Evolutionary conservation across 331 rosid genomes (phyloP).

Genomic region (Rhamnella rubrinervis): DNA sequence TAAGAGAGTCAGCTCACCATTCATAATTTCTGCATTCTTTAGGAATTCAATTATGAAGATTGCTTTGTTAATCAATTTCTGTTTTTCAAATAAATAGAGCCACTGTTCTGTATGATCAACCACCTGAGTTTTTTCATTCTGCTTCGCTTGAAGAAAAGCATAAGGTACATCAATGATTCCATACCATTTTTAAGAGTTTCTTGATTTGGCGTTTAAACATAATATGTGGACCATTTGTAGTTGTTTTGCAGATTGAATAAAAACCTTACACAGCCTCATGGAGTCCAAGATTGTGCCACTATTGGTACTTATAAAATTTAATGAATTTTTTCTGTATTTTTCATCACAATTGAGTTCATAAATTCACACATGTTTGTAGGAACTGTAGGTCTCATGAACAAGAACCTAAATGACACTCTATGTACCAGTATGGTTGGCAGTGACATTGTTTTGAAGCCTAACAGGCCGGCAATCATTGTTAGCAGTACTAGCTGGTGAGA

Average conservation of each 20-base stretch:
- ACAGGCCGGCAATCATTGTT: slow-evolving; percentile 83
- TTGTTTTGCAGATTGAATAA: slow-evolving; percentile 71
- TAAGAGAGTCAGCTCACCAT: slow-evolving; percentile 48
- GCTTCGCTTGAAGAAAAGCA: slow-evolving; percentile 81
- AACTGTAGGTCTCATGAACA: slow-evolving; percentile 33
- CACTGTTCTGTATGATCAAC: slow-evolving; percentile 88
- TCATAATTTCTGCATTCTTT: slow-evolving; percentile 14
- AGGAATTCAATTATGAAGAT: not conserved
- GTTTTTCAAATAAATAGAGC: slow-evolving; percentile 49
- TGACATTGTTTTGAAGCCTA: slow-evolving; percentile 50
- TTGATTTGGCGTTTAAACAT: slow-evolving; percentile 12
- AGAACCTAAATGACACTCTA: slow-evolving; percentile 47
- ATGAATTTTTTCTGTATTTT: not conserved
- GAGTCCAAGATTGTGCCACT: slow-evolving; percentile 66
- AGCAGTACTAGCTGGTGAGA: slow-evolving; percentile 98
- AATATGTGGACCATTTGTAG: slow-evolving; percentile 40
- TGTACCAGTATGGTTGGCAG: slow-evolving; percentile 54
- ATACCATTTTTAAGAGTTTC: slow-evolving; percentile 1
- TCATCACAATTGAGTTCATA: not conserved
- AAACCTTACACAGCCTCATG: slow-evolving; percentile 55
- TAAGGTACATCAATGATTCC: slow-evolving; percentile 47
- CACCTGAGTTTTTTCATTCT: slow-evolving; percentile 87
- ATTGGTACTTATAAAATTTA: slow-evolving; percentile 40
- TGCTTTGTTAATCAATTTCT: slow-evolving; percentile 6
- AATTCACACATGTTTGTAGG: slow-evolving; percentile 30